Evolutionary conservation across 1,139 yeast genomes (phyloP).

Genomic region (Kurtzmaniella quercitrusa): DNA sequence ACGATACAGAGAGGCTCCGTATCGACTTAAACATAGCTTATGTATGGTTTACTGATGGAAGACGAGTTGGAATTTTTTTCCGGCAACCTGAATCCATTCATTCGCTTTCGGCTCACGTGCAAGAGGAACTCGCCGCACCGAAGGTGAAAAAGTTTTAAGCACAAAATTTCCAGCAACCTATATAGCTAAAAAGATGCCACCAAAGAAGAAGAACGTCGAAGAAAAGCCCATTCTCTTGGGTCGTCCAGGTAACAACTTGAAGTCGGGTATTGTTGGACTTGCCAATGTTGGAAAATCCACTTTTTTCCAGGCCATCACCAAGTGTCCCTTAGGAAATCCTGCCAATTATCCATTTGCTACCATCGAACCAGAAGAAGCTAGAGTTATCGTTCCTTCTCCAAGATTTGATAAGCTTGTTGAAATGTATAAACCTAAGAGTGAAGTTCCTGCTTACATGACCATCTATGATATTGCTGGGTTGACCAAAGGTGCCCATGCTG

Average conservation of each 20-base stretch:
- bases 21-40: not conserved
- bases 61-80: not conserved
- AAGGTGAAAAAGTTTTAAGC: not conserved
- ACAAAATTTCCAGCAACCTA: not conserved
- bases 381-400: slow-evolving; percentile 92
- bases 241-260: slow-evolving; percentile 96
- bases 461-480: slow-evolving; percentile 97
- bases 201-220: slow-evolving; percentile 80
- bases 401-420: slow-evolving; percentile 75
- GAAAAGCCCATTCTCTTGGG: slow-evolving; percentile 91
- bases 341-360: slow-evolving; percentile 99
- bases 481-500: slow-evolving; percentile 95
- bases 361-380: slow-evolving; percentile 98
- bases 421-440: slow-evolving; percentile 76
- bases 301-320: slow-evolving; percentile 72
- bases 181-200: slow-evolving; percentile 57
- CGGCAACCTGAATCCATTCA: too few relatives aligned
- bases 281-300: slow-evolving; percentile 84
- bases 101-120: not conserved
- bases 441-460: slow-evolving; percentile 91
- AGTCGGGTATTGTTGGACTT: slow-evolving; percentile 94
- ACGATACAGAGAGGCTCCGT: not conserved
- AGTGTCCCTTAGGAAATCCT: slow-evolving; percentile 94
- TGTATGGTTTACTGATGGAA: too few relatives aligned
- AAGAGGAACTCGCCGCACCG: not conserved